These are phyloP conservation scores for Erysimum pusillum DNA, from an alignment of 441 rosid species.

Conservation along the genomic window DNA sequence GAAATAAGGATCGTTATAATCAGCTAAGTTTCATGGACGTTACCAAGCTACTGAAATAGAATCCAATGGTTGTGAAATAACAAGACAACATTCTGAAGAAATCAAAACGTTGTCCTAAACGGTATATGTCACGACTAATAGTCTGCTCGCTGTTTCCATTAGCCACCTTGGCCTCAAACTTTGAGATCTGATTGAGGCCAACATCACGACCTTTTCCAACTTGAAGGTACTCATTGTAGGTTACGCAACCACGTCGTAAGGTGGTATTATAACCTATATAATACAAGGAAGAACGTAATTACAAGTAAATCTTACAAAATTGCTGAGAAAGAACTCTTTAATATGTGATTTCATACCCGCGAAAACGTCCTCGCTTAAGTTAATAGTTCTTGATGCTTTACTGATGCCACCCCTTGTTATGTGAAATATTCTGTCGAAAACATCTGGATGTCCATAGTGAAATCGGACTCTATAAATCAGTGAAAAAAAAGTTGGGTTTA, in stretches of 20 bases:
- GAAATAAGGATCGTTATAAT: background rate
- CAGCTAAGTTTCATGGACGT: constrained; percentile 22
- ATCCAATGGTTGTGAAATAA: constrained; percentile 97
- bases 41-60: constrained; percentile 96
- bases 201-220: constrained; percentile 99
- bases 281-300: constrained; percentile 38
- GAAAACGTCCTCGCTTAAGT: constrained; percentile 94
- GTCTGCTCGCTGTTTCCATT: constrained; percentile 99
- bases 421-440: constrained; percentile 91
- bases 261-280: constrained; percentile 82
- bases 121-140: constrained; percentile 88
- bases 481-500: constrained; percentile 19
- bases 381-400: constrained; percentile 95
- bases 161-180: constrained; percentile 97
- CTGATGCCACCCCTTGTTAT: constrained; percentile 98
- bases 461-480: constrained; percentile 78
- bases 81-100: constrained; percentile 98
- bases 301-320: constrained; percentile 34
- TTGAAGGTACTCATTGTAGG: constrained; percentile 93
- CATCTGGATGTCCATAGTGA: constrained; percentile 99
- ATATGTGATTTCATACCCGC: constrained; percentile 68
- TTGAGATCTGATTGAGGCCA: constrained; percentile 95
- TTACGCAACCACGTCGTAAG: constrained; percentile 79
- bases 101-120: constrained; percentile 92
- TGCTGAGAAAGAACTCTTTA: constrained; percentile 13